Percentiles rank a stretch among this genome's conserved stretches.
phyloP scores from a whole-genome alignment of 1,284 basidiomycete species.

The Pseudozyma hubeiensis region DNA sequence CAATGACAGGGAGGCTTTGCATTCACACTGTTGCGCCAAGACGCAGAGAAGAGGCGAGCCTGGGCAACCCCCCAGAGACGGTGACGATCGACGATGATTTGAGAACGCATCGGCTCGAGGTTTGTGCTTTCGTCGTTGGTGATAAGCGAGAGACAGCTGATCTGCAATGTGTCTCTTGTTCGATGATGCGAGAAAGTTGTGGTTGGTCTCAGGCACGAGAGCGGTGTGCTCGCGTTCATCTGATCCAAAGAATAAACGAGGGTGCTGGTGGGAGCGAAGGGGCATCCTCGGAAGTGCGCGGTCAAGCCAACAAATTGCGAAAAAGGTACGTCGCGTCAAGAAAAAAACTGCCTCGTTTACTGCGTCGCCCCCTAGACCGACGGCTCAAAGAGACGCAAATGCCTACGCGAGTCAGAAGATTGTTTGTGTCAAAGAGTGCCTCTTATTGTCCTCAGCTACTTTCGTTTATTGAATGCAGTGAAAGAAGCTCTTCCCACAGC shows the following conservation, averaged over 20 bases:
- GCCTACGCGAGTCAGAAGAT: constrained; percentile 19
- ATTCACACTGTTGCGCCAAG: no score
- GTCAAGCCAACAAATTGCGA: constrained; percentile 9
- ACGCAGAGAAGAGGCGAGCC: no score
- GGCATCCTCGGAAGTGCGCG: constrained; percentile 31
- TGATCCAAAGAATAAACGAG: no score
- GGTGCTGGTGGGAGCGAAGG: neutral
- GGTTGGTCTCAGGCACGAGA: neutral
- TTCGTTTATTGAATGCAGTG: neutral
- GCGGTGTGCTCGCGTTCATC: neutral
- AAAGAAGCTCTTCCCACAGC: neutral
- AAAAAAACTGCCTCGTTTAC: neutral
- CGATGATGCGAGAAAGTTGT: neutral
- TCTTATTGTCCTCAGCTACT: neutral
- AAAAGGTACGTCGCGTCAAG: neutral
- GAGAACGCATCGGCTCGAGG: constrained; percentile 9
- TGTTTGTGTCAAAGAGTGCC: constrained; percentile 25
- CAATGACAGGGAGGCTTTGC: no score
- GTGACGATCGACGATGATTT: constrained; percentile 24
- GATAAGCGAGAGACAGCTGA: constrained; percentile 29
- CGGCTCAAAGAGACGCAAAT: constrained; percentile 14
- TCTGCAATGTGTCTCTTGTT: constrained; percentile 19
- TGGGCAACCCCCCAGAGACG: neutral
- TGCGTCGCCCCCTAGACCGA: constrained; percentile 13
- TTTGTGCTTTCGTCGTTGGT: neutral